Evolutionary conservation across 768 basidiomycete genomes (phyloP), one percentile per base, ranked within the genome.

Genomic region (Suillus brevipes): DNA sequence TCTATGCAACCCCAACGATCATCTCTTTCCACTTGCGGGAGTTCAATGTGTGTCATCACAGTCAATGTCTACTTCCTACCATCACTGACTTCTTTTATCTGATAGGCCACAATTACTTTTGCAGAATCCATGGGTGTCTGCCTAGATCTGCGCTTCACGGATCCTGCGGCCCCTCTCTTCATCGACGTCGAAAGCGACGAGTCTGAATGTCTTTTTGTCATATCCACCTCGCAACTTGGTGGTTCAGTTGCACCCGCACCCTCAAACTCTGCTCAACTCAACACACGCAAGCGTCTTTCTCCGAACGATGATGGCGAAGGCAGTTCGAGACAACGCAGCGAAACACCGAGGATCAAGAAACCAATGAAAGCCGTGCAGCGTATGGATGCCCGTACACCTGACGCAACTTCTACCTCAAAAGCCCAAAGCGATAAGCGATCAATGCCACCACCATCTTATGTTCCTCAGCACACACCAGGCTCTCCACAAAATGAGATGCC

Each of bases 21-120:
- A 84, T 95, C 60, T 87, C 87, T 1, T 93, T 94, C 69, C 92
- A 94, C 76, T 77, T 95, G 36, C 86, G 89, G 43, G 93, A 95
- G 78, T 93, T 95, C 77, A 92, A 88, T 65, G 93, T 92, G 82
- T 73, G 25, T 37, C 28, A 28, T 5, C 65, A 66, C 50, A 40
- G 55, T 6, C 28, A 23, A 3, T 25, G 49, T 52, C 37, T 62
- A 0, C 57, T 50, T 13, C 62, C 36, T 37, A 57, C 42, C 28
- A 13, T 37, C 6, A 43, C 56, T 68, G 37, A 65, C 49, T 34
- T 61, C 36, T 45, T 37, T 13, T 28, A 23, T 57, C n/a, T 36
- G 43, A 20, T 67, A 94, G 92, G 92, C 92, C 7, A 90, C 91
- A 1, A 88, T 93, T 63, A 82, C 87, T 8, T 93, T 88, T 73